phyloP scores from a whole-genome alignment of 768 basidiomycete species.

The Pisolithus microcarpus region DNA sequence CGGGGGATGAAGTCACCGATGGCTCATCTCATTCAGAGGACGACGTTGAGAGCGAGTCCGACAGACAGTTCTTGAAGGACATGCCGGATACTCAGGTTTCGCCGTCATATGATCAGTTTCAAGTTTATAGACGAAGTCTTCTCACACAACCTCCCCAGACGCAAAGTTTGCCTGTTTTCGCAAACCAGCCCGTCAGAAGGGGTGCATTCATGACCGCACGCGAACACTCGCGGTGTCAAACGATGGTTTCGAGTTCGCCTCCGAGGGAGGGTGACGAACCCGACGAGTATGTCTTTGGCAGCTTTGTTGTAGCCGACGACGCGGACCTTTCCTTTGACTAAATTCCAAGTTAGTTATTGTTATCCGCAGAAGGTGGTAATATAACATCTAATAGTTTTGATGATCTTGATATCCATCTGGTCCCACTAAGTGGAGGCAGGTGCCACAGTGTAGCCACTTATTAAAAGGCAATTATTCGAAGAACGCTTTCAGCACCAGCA shows the following conservation, averaged over 20 bases:
- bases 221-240: slow-evolving; percentile 26
- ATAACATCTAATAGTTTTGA: too few relatives aligned
- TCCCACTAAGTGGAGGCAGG: too few relatives aligned
- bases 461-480: too few relatives aligned
- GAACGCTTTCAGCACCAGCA: slow-evolving; percentile 31
- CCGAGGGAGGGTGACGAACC: slow-evolving; percentile 40
- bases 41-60: slow-evolving; percentile 54
- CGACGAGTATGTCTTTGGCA: slow-evolving; percentile 66
- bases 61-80: slow-evolving; percentile 59
- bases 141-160: slow-evolving; percentile 54
- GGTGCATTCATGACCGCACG: slow-evolving; percentile 32
- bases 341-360: not conserved
- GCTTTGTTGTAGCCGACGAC: slow-evolving; percentile 78
- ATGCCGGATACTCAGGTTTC: slow-evolving; percentile 61
- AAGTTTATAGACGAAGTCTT: slow-evolving; percentile 64
- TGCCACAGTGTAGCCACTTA: too few relatives aligned
- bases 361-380: too few relatives aligned
- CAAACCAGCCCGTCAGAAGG: slow-evolving; percentile 39
- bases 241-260: slow-evolving; percentile 55
- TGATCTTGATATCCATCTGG: too few relatives aligned
- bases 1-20: slow-evolving; percentile 69
- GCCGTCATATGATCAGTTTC: slow-evolving; percentile 65
- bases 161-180: slow-evolving; percentile 46
- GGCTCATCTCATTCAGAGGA: slow-evolving; percentile 53
- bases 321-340: slow-evolving; percentile 50